A percentile compares a stretch with the other conserved stretches of the same genome.
phyloP scores from a whole-genome alignment of 345 rosid species.

The Salix arbutifolia region DNA sequence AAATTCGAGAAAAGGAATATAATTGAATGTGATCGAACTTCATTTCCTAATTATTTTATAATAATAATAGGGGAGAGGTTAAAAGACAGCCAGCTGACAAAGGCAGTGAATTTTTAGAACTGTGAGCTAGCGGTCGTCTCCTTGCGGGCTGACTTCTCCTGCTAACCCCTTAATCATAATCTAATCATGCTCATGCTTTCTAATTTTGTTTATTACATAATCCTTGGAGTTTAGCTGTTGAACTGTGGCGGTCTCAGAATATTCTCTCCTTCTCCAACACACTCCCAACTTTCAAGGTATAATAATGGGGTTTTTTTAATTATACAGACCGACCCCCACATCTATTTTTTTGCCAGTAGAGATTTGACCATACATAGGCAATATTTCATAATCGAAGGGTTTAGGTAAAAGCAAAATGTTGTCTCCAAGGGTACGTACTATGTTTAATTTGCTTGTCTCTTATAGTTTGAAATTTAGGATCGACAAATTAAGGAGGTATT shows the following conservation, averaged over 20 bases:
- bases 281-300: constrained; percentile 40
- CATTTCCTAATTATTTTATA: not conserved
- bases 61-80: constrained; percentile 10
- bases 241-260: constrained; percentile 81
- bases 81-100: constrained; percentile 78
- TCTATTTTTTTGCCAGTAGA: not conserved
- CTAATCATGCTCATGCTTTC: constrained; percentile 68
- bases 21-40: too few species aligned
- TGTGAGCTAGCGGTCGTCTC: constrained; percentile 57
- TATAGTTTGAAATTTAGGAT: constrained; percentile 18
- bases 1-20: not conserved
- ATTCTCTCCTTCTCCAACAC: constrained; percentile 75
- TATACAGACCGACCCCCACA: constrained; percentile 16
- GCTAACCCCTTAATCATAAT: constrained; percentile 72
- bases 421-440: constrained; percentile 57
- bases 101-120: constrained; percentile 85
- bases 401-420: constrained; percentile 45
- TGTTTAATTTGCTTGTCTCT: constrained; percentile 45
- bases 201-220: constrained; percentile 38
- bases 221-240: constrained; percentile 81
- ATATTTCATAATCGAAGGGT: constrained; percentile 1
- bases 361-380: not conserved
- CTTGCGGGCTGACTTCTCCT: constrained; percentile 89
- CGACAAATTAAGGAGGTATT: not conserved
- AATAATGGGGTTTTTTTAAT: too few species aligned